Evolutionary conservation across 2,329 filamentous ascomycete species (phyloP).

Genomic region (Chrysosporium queenslandicum): DNA sequence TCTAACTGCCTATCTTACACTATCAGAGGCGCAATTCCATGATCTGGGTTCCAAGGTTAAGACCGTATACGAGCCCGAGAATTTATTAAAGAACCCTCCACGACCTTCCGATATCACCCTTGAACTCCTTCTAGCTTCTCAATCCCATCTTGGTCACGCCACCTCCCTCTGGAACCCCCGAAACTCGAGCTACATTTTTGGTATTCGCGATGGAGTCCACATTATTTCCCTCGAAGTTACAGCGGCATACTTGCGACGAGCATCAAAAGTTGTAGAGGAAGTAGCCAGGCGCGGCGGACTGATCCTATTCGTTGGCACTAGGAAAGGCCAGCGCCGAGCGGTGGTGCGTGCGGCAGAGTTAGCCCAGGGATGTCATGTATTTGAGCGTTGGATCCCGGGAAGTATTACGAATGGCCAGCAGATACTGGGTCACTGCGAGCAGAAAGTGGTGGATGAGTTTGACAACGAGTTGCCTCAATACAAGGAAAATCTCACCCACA

Average conservation of each 20-base stretch:
- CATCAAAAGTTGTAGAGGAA: constrained; percentile 83
- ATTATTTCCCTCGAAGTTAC: constrained; percentile 88
- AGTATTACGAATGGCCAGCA: constrained; percentile 87
- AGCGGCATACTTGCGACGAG: constrained; percentile 79
- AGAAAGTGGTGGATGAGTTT: constrained; percentile 66
- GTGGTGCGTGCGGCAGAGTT: constrained; percentile 73
- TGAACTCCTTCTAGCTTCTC: constrained; percentile 78
- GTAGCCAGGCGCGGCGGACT: constrained; percentile 73
- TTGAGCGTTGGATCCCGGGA: constrained; percentile 86
- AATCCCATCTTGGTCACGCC: constrained; percentile 82
- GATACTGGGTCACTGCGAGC: constrained; percentile 60
- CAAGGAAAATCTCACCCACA: constrained; percentile 38
- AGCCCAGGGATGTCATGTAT: constrained; percentile 73
- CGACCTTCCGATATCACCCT: constrained; percentile 71
- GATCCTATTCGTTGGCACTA: constrained; percentile 82
- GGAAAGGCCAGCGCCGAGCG: constrained; percentile 66
- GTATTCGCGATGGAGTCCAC: constrained; percentile 76
- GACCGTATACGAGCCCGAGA: constrained; percentile 27
- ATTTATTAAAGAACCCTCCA: constrained; percentile 57
- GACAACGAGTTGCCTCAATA: constrained; percentile 58
- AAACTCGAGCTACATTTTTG: constrained; percentile 90
- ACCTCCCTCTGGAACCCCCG: constrained; percentile 88
- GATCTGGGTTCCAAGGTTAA: constrained; percentile 25
- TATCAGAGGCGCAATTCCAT: constrained; percentile 26
- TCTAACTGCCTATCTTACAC: neutral